Base-by-base conservation (phyloP, 202 grass and related monocot genomes). In the Elaeis oleifera region DNA sequence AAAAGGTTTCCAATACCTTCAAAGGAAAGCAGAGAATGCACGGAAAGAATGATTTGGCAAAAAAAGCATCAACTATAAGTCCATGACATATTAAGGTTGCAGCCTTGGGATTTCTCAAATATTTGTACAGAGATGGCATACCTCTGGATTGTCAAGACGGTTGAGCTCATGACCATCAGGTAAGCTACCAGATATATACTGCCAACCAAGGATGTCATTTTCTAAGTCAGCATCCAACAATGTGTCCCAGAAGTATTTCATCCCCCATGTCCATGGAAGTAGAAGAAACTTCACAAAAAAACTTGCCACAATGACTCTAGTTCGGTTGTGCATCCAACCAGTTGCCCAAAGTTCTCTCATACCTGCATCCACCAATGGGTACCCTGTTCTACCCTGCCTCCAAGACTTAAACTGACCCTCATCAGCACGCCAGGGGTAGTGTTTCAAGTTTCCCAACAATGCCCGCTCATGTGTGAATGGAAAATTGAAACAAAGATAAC, bases 281-380 rank as follows among this genome's bases (percentile, higher is more conserved):
- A 80, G 72, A 70, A 96, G 77, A 75, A 88, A 67, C 60, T 96
- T 96, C 32, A 96, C 87, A 66, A 89, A 80, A 55, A 96, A 90
- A 71, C 87, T 90, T 19, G 87, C 82, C 9, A 78, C 78, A 13
- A 96, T 76, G 48, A 88, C 84, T 84, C 90, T 74, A 69, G 74
- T 90, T 23, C 79, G 67, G 63, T 96, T 88, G 78, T 96, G 90
- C 18, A 74, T 87, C 90, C 90, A 96, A 25, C 87, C 90, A 53
- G 90, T 96, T 58, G 90, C 90, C 87, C 90, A 96, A 51, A 96
- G 82, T 60, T 96, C 90, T 70, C 90, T 88, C 90, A 96, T 96
- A 70, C 90, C 90, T n/a, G 90, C 90, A 88, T 96, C 90, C 57
- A 96, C 90, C 54, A 96, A 74, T 0, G 90, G 90, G 63, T 90